Evolutionary conservation across 139 green algal genomes (phyloP).

Genomic region (Picochlorum sp.): DNA sequence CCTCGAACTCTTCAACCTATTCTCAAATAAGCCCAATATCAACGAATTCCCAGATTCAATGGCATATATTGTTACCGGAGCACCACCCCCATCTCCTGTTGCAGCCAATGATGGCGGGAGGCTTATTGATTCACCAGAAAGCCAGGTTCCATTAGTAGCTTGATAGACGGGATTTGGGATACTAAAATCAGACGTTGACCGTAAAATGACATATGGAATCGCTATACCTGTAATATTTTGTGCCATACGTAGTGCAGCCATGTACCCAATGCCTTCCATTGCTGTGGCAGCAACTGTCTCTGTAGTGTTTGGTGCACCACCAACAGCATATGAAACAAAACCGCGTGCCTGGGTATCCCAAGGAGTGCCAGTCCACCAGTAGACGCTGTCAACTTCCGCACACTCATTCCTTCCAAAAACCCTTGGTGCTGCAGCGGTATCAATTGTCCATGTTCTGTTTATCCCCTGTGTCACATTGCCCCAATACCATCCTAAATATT

Average conservation of each 20-base stretch:
- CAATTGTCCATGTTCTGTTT: slow-evolving; percentile 1
- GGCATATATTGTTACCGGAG: slow-evolving; percentile 3
- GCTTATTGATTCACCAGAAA: background rate
- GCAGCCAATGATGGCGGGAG: background rate
- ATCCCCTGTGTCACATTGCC: background rate
- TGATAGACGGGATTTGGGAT: background rate
- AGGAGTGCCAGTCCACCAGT: slow-evolving; percentile 9
- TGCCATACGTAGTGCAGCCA: slow-evolving; percentile 1
- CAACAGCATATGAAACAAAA: background rate
- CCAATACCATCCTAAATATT: slow-evolving; percentile 6
- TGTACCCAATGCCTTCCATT: slow-evolving; percentile 10
- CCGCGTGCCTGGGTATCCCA: slow-evolving; percentile 8
- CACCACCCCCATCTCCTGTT: background rate
- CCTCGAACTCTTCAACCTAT: background rate
- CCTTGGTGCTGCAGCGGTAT: background rate
- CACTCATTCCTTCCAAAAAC: slow-evolving; percentile 5
- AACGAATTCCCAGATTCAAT: background rate
- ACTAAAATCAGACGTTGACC: slow-evolving; percentile 2
- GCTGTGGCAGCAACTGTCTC: slow-evolving; percentile 5
- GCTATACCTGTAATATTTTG: slow-evolving; percentile 5
- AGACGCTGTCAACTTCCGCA: slow-evolving; percentile 8
- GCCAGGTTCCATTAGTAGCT: slow-evolving; percentile 6
- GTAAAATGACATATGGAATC: slow-evolving; percentile 7
- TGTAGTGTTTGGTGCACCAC: background rate
- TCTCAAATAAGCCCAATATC: background rate